phyloP scores from a whole-genome alignment of 202 grass and related monocot species.

The Bolboschoenoplectus hybrid region DNA sequence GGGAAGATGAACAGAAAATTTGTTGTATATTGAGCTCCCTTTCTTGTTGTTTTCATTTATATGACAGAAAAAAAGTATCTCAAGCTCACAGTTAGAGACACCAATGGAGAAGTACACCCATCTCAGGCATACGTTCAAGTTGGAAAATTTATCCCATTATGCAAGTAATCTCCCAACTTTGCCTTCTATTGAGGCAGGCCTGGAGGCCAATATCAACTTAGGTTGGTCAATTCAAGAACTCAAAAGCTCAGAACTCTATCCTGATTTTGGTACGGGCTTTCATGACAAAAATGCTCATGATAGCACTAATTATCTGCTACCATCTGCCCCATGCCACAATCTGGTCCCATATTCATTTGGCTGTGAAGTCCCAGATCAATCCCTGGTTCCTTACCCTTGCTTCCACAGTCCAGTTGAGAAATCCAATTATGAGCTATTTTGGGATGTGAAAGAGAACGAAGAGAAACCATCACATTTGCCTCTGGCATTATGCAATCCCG shows the following conservation, averaged over 20 bases:
- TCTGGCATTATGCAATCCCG: conserved; percentile 29
- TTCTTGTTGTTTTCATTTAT: conserved; percentile 9
- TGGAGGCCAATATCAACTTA: background rate
- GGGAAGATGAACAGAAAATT: background rate
- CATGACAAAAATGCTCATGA: conserved; percentile 17
- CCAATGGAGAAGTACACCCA: background rate
- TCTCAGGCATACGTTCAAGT: background rate
- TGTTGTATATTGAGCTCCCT: background rate
- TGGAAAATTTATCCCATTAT: conserved; percentile 11
- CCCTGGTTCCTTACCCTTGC: conserved; percentile 14
- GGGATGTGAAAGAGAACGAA: conserved; percentile 28
- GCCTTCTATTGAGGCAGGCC: conserved; percentile 12
- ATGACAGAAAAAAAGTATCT: conserved; percentile 13
- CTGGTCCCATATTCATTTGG: conserved; percentile 25
- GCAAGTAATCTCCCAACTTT: conserved; percentile 32
- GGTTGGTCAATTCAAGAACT: conserved; percentile 17
- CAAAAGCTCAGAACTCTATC: background rate
- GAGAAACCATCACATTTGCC: conserved; percentile 26
- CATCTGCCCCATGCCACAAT: conserved; percentile 4
- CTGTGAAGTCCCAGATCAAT: conserved; percentile 4
- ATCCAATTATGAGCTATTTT: conserved; percentile 8
- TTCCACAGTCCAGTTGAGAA: conserved; percentile 32
- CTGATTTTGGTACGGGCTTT: conserved; percentile 19
- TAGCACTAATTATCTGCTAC: conserved; percentile 4
- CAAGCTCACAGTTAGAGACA: conserved; percentile 8